phyloP scores from a whole-genome alignment of 805 yeast species.

The Yarrowia osloensis region DNA sequence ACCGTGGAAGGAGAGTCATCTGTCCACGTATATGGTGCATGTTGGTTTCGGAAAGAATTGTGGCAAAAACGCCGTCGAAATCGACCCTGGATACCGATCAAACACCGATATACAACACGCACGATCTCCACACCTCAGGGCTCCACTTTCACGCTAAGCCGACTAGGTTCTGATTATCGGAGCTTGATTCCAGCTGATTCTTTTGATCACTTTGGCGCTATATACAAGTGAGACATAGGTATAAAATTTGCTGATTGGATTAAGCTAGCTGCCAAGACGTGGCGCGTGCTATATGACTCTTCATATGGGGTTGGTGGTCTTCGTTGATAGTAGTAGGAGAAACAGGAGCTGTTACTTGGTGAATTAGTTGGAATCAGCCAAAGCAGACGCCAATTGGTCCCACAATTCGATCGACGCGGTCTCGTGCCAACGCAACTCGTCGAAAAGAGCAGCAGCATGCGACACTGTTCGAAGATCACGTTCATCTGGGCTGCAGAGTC shows the following conservation, averaged over 20 bases:
- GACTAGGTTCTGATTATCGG: not conserved
- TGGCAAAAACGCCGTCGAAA: too few relatives aligned
- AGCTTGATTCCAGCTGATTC: not conserved
- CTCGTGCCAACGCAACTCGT: not conserved
- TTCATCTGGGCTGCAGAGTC: conserved; percentile 4
- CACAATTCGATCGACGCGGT: not conserved
- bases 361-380: too few relatives aligned
- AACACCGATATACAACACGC: too few relatives aligned
- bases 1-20: not conserved
- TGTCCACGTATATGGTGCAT: not conserved
- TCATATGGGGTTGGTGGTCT: not conserved
- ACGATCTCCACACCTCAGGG: not conserved
- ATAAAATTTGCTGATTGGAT: not conserved
- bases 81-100: too few relatives aligned
- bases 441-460: not conserved
- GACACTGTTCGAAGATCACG: not conserved
- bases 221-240: not conserved
- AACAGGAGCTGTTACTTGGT: too few relatives aligned
- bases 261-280: not conserved
- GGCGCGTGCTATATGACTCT: not conserved
- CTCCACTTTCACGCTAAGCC: not conserved
- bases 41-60: not conserved
- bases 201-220: not conserved
- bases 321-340: not conserved
- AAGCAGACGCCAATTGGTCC: not conserved